These are phyloP conservation scores for Alternaria incomplexa DNA, from an alignment of 2,329 filamentous ascomycete species.

Conservation along the genomic window DNA sequence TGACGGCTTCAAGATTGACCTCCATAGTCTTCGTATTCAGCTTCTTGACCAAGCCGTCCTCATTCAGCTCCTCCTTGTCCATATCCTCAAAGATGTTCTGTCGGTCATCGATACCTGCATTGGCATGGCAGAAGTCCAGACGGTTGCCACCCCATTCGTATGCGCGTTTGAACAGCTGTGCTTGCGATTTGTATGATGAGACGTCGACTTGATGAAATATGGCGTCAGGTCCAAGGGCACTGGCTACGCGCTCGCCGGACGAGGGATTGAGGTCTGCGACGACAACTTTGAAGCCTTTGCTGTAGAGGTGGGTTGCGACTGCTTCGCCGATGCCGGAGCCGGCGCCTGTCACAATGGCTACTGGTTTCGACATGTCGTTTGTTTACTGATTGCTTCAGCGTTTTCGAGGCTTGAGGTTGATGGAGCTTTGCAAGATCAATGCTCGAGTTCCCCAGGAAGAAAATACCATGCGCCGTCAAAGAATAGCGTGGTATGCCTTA, in stretches of 20 bases:
- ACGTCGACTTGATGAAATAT: slow-evolving; percentile 51
- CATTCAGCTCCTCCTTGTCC: slow-evolving; percentile 39
- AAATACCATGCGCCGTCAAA: not conserved
- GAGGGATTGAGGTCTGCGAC: slow-evolving; percentile 53
- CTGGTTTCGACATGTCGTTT: slow-evolving; percentile 43
- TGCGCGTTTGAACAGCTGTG: slow-evolving; percentile 47
- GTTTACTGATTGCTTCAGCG: too few relatives aligned
- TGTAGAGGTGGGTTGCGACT: slow-evolving; percentile 50
- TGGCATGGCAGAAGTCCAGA: slow-evolving; percentile 52
- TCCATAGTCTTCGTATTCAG: slow-evolving; percentile 48
- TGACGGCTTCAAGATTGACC: slow-evolving; percentile 50
- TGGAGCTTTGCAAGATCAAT: too few relatives aligned
- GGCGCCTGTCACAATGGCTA: slow-evolving; percentile 55
- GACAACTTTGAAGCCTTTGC: slow-evolving; percentile 50
- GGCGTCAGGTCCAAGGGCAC: slow-evolving; percentile 33
- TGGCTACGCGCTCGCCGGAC: slow-evolving; percentile 33
- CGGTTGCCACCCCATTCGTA: slow-evolving; percentile 52
- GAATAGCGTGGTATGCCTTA: not conserved
- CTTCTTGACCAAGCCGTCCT: slow-evolving; percentile 46
- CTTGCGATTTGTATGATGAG: slow-evolving; percentile 48
- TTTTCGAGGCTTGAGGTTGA: too few relatives aligned
- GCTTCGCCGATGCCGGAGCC: slow-evolving; percentile 55
- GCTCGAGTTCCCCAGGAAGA: too few relatives aligned
- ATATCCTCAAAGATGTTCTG: slow-evolving; percentile 45
- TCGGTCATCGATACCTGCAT: slow-evolving; percentile 52